Evolutionary conservation across 2,329 filamentous ascomycete genomes (phyloP), one percentile per base, ranked within the genome.

Genomic region (Fusarium nodosum): DNA sequence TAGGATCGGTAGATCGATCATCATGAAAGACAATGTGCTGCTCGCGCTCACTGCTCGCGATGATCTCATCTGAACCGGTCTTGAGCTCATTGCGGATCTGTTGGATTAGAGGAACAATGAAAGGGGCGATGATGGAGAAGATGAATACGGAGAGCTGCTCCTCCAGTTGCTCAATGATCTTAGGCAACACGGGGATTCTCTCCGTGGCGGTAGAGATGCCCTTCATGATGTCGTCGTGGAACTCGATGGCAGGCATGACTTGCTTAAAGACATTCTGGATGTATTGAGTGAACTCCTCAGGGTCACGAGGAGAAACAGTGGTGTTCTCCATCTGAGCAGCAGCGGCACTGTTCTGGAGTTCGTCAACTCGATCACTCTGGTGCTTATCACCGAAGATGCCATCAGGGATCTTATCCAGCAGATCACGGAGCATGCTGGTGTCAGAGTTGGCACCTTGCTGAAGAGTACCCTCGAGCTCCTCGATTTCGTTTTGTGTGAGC

Each of bases 81-180:
- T 90, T 89, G 45, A 97, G 88, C 83, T 97, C 94, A 39, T 87
- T 88, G 83, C 96, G 95, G 81, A 97, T 90, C 82, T 97, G 93
- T 57, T 86, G 84, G 76, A 97, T 93, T 72, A 97, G 88, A 2
- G 94, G 94, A 20, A 97, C 83, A 39, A 97, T 86, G 71, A 94
- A 96, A 9, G 94, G 94, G 2, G 94, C 94, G 71, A 97, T 88
- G 57, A 97, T 86, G n/a, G 91, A 92, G 81, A 97, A 97, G 63
- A 97, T 93, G 78, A 97, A 97, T 74, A 95, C 82, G 56, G 92
- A 96, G 68, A 97, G 86, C 80, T 97, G 92, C 65, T 97, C 93
- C 79, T 95, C 91, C 18, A 97, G 82, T 78, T 97, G 89, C 81
- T 97, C 93, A 58, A 97, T 87, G 42, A 97, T 84, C 72, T 97